phyloP scores from a whole-genome alignment of 2,329 filamentous ascomycete genomes.

The Ambrosiella xylebori region DNA sequence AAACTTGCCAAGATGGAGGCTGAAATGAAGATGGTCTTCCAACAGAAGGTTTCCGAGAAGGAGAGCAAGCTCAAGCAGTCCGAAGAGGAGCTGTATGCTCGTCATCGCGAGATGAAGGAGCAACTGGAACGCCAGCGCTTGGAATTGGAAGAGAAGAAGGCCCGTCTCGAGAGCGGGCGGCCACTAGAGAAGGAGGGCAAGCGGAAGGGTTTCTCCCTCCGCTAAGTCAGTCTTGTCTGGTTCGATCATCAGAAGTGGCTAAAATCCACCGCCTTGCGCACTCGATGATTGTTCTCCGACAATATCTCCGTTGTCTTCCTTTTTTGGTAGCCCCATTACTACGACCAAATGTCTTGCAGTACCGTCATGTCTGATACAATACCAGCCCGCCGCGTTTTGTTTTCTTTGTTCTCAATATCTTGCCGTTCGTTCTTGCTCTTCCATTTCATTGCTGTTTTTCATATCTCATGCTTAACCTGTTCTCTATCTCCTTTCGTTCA shows the following conservation, averaged over 20 bases:
- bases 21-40: constrained; percentile 99
- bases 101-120: constrained; percentile 99
- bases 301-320: constrained; percentile 6
- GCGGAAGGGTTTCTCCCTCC: constrained; percentile 98
- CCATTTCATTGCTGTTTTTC: constrained; percentile 15
- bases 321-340: constrained; percentile 22
- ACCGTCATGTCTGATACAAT: constrained; percentile 41
- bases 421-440: constrained; percentile 15
- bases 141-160: constrained; percentile 98
- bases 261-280: background rate
- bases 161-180: constrained; percentile 81
- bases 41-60: constrained; percentile 98
- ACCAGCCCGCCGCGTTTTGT: constrained; percentile 36
- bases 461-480: constrained; percentile 13
- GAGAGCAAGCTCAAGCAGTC: constrained; percentile 99
- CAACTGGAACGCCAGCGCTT: constrained; percentile 86
- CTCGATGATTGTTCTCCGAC: too few relatives aligned
- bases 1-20: constrained; percentile 99
- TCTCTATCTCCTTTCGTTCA: constrained; percentile 7
- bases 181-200: constrained; percentile 96
- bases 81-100: constrained; percentile 95
- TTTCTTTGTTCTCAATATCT: constrained; percentile 26
- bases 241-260: background rate
- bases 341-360: constrained; percentile 34
- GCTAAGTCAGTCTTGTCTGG: constrained; percentile 40